phyloP scores from a whole-genome alignment of 805 yeast genomes.

The Hanseniaspora meyeri region DNA sequence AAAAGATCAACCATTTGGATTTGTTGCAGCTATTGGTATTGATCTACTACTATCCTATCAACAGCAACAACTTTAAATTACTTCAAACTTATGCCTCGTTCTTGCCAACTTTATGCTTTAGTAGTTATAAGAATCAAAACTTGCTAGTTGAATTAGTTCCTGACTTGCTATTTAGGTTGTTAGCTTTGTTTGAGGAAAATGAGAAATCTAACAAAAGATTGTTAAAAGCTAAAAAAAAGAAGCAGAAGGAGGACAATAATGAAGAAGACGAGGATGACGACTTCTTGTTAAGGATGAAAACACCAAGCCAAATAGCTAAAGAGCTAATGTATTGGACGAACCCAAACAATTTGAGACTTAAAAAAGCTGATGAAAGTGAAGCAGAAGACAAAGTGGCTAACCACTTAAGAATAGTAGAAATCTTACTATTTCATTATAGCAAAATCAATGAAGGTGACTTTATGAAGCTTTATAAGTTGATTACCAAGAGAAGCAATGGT shows the following conservation, averaged over 20 bases:
- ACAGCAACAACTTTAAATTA: constrained; percentile 49
- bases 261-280: constrained; percentile 12
- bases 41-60: constrained; percentile 62
- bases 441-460: constrained; percentile 8
- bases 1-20: constrained; percentile 57
- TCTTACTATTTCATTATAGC: constrained; percentile 6
- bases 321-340: constrained; percentile 79
- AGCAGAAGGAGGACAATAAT: constrained; percentile 15
- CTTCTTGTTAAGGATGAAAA: constrained; percentile 20
- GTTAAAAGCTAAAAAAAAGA: constrained; percentile 15
- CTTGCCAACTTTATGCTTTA: constrained; percentile 74
- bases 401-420: constrained; percentile 4
- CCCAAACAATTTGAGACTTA: constrained; percentile 32
- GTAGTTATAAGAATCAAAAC: constrained; percentile 60
- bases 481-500: constrained; percentile 2
- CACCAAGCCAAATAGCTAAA: constrained; percentile 46
- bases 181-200: constrained; percentile 31
- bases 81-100: constrained; percentile 76
- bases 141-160: constrained; percentile 51
- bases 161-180: constrained; percentile 52
- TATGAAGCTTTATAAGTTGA: constrained; percentile 2
- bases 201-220: constrained; percentile 26
- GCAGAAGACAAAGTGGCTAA: background rate
- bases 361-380: constrained; percentile 23
- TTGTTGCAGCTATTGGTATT: constrained; percentile 58